phyloP scores from a whole-genome alignment of 2,329 filamentous ascomycete species.

The Colletotrichum sp. region DNA sequence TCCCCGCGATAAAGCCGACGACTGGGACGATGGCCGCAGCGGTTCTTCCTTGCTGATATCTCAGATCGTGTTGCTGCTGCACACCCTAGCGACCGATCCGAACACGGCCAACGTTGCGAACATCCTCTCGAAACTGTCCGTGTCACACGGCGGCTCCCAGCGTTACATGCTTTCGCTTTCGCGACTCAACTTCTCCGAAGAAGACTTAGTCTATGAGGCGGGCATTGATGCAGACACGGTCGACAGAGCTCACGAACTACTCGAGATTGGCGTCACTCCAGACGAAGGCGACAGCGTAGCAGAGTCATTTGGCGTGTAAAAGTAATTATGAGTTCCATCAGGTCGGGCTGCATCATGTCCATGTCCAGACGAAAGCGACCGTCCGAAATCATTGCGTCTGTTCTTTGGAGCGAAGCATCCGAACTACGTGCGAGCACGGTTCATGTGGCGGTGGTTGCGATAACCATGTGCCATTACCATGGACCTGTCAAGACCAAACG shows the following conservation, averaged over 20 bases:
- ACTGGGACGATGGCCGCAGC: conserved; percentile 9
- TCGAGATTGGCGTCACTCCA: conserved; percentile 82
- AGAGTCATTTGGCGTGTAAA: conserved; percentile 43
- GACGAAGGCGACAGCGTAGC: conserved; percentile 61
- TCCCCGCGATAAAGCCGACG: neutral
- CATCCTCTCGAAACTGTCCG: conserved; percentile 73
- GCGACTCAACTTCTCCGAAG: conserved; percentile 81
- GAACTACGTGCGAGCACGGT: neutral
- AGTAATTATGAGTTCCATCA: neutral
- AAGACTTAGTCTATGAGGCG: conserved; percentile 77
- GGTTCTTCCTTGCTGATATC: conserved; percentile 51
- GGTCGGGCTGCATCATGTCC: neutral
- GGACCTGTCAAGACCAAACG: neutral
- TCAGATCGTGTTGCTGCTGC: conserved; percentile 53
- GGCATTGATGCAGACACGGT: conserved; percentile 79
- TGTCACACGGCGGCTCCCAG: conserved; percentile 75
- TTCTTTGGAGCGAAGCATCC: neutral
- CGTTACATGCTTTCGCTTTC: conserved; percentile 84
- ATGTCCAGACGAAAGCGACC: neutral
- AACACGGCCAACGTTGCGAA: conserved; percentile 54
- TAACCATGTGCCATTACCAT: neutral
- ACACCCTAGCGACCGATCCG: conserved; percentile 56
- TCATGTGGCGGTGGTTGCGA: neutral
- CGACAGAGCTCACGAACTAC: conserved; percentile 79
- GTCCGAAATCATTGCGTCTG: neutral